Evolutionary conservation across 306 rosid species (phyloP).

Genomic region (Trichosanthes truncata): DNA sequence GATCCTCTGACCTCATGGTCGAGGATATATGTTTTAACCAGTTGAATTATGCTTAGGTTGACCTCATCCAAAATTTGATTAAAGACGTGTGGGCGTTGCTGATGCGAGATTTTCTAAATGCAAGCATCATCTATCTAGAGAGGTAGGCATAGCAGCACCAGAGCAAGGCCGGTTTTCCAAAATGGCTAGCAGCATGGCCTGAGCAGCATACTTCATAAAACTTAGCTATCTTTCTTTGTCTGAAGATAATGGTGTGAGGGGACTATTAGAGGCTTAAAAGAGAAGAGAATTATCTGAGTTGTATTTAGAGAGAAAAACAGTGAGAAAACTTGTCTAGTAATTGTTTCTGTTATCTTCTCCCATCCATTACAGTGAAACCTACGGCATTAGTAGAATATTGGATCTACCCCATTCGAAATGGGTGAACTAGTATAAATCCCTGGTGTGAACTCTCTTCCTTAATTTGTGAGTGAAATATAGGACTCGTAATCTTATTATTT

Average conservation of each 20-base stretch:
- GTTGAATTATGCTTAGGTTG: too few species aligned
- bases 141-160: not conserved
- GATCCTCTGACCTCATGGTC: too few species aligned
- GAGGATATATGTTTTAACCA: too few species aligned
- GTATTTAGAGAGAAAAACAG: not conserved
- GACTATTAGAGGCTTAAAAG: not conserved
- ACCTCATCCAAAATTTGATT: not conserved
- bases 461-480: not conserved
- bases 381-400: not conserved
- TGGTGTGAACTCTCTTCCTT: not conserved
- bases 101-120: not conserved
- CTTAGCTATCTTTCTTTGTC: not conserved
- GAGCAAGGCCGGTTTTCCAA: not conserved
- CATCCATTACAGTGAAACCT: not conserved
- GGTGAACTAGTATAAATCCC: not conserved
- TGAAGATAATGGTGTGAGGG: not conserved
- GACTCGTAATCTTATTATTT: not conserved
- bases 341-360: not conserved
- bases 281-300: not conserved
- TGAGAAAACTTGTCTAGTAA: not conserved
- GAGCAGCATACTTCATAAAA: not conserved
- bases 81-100: not conserved
- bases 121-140: not conserved
- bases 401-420: not conserved
- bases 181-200: not conserved